A percentile compares a stretch with the other conserved stretches of the same genome.
These are phyloP conservation scores for Oligophagozyma castellii DNA, from an alignment of 1,139 yeast genomes.

Conservation along the genomic window DNA sequence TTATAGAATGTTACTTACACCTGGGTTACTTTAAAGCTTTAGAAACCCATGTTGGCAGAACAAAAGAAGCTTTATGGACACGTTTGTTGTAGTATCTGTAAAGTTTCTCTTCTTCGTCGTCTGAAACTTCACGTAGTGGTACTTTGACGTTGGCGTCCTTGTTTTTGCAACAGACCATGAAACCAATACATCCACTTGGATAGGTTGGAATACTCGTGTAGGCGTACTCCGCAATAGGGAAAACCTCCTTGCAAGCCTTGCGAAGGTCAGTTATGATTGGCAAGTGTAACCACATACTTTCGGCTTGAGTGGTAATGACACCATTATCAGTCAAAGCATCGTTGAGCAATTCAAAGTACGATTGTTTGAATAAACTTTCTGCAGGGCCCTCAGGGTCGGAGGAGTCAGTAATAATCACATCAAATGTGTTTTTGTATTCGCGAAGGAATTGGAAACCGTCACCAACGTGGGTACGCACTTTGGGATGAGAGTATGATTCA, in stretches of 20 bases:
- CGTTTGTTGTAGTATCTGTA: constrained; percentile 69
- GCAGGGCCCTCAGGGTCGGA: constrained; percentile 98
- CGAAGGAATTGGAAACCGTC: constrained; percentile 88
- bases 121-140: constrained; percentile 56
- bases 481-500: constrained; percentile 63
- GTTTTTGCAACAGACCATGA: constrained; percentile 84
- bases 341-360: constrained; percentile 66
- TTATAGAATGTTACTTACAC: too few species aligned
- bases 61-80: constrained; percentile 76
- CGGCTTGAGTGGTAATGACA: constrained; percentile 84
- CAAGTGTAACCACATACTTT: constrained; percentile 81
- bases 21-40: constrained; percentile 23
- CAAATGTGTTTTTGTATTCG: constrained; percentile 57
- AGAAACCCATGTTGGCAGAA: constrained; percentile 78
- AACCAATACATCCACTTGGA: constrained; percentile 88
- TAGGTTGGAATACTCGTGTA: constrained; percentile 86
- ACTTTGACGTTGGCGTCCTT: constrained; percentile 42
- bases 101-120: constrained; percentile 46
- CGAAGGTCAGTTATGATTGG: constrained; percentile 64
- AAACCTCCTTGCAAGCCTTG: constrained; percentile 59
- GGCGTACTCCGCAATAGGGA: constrained; percentile 81
- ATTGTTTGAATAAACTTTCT: constrained; percentile 72
- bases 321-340: constrained; percentile 78
- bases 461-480: constrained; percentile 70
- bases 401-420: constrained; percentile 86